A percentile compares a stretch with the other conserved stretches of the same genome.
Evolutionary conservation across 2,329 filamentous ascomycete species (phyloP).

Genomic region (Colletotrichum chlorophyti): DNA sequence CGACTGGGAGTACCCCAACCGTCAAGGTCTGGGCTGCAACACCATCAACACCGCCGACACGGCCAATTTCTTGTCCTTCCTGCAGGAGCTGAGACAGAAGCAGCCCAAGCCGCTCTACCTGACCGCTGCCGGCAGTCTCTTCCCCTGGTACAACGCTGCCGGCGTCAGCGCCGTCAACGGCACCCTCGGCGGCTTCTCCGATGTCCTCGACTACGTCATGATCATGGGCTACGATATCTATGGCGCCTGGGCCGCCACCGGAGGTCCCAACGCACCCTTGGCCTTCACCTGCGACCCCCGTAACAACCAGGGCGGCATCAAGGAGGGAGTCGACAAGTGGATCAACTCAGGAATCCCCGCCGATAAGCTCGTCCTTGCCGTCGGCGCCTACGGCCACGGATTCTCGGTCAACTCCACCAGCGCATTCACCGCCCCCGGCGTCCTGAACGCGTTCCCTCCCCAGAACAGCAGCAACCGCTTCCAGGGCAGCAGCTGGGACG

Average conservation of each 20-base stretch:
- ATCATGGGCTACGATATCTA: constrained; percentile 27
- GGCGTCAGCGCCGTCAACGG: constrained; percentile 6
- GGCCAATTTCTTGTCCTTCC: constrained; percentile 22
- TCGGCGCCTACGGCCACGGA: constrained; percentile 24
- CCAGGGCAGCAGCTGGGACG: constrained; percentile 28
- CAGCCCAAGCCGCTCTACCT: constrained; percentile 24
- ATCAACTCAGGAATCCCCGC: constrained; percentile 15
- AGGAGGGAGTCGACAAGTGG: constrained; percentile 24
- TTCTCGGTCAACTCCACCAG: constrained; percentile 26
- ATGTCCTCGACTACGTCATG: constrained; percentile 24
- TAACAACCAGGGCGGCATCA: constrained; percentile 27
- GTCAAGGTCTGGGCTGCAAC: constrained; percentile 27
- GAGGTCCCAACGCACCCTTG: constrained; percentile 21
- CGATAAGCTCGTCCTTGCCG: constrained; percentile 22
- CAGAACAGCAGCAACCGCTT: constrained; percentile 26
- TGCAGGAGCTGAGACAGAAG: constrained; percentile 25
- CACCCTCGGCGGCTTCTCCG: constrained; percentile 8
- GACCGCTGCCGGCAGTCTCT: constrained; percentile 17
- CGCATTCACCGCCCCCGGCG: constrained; percentile 13
- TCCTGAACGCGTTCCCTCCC: constrained; percentile 18
- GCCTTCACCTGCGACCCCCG: constrained; percentile 14
- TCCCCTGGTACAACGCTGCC: constrained; percentile 16
- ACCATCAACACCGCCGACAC: constrained; percentile 20
- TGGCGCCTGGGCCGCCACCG: constrained; percentile 21
- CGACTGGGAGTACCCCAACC: constrained; percentile 33